Percentiles rank a stretch among this genome's conserved stretches.
Conservation (phyloP, 2,329 filamentous ascomycete species). For the Stachybotrys elegans region DNA sequence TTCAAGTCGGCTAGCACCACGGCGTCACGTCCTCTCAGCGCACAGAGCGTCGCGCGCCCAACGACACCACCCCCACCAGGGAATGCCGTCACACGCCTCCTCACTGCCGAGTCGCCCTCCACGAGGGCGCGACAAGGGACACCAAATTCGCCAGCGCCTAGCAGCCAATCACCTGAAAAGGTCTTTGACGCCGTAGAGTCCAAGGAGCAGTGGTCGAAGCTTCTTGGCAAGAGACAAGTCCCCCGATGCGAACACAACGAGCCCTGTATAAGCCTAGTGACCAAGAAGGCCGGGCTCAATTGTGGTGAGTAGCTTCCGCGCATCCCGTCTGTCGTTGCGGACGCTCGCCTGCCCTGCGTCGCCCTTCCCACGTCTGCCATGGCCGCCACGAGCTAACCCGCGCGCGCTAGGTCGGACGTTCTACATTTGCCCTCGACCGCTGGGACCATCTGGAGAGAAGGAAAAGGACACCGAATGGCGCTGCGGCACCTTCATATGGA, state of each 20-base stretch:
- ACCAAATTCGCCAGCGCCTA: not conserved
- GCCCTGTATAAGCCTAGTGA: constrained; percentile 75
- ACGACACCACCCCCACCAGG: no score
- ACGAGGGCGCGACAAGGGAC: not conserved
- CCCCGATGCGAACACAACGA: constrained; percentile 87
- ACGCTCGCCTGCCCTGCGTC: no score
- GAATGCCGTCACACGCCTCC: no score
- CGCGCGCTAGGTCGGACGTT: constrained; percentile 50
- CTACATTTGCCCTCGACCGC: constrained; percentile 62
- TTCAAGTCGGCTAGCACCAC: constrained; percentile 56
- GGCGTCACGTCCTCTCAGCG: no score
- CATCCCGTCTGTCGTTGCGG: not conserved
- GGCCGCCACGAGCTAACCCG: not conserved
- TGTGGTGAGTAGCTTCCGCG: constrained; percentile 46
- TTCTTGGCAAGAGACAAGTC: constrained; percentile 68
- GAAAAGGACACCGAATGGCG: constrained; percentile 83
- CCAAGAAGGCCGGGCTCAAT: constrained; percentile 87
- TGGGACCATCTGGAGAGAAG: constrained; percentile 81
- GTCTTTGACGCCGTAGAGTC: constrained; percentile 64
- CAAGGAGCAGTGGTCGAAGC: constrained; percentile 80
- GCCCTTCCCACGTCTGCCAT: not conserved
- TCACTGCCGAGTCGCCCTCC: no score
- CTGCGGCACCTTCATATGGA: constrained; percentile 78
- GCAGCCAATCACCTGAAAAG: constrained; percentile 22
- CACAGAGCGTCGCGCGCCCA: no score